phyloP scores from a whole-genome alignment of 352 stramenopile genomes.

The Globisporangium lucens region DNA sequence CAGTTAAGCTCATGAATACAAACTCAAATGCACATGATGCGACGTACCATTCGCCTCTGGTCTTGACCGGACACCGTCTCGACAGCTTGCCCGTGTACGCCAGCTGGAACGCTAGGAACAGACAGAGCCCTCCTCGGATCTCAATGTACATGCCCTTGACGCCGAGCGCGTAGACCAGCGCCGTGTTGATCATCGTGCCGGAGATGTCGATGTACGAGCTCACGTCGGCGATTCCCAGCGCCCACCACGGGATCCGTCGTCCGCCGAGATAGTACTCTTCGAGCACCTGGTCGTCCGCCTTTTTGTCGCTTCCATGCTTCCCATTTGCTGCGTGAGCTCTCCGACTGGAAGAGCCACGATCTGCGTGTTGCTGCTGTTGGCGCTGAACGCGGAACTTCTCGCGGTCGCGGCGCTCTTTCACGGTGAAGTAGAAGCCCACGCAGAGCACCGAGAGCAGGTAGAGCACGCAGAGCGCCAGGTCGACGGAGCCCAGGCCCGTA shows the following conservation, averaged over 20 bases:
- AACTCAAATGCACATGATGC: no score
- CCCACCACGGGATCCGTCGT: slow-evolving; percentile 67
- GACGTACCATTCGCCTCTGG: slow-evolving; percentile 63
- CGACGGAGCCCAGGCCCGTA: slow-evolving; percentile 32
- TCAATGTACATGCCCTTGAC: slow-evolving; percentile 86
- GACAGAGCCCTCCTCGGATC: slow-evolving; percentile 67
- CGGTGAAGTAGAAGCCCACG: slow-evolving; percentile 68
- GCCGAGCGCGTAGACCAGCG: slow-evolving; percentile 75
- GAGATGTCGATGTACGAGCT: slow-evolving; percentile 87
- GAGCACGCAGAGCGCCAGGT: slow-evolving; percentile 46
- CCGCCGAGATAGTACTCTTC: slow-evolving; percentile 79
- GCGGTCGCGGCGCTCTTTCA: slow-evolving; percentile 46
- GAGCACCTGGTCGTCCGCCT: slow-evolving; percentile 32
- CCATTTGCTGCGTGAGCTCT: not conserved
- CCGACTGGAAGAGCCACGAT: not conserved
- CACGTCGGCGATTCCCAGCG: slow-evolving; percentile 69
- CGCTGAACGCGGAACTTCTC: slow-evolving; percentile 26
- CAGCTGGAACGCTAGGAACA: slow-evolving; percentile 79
- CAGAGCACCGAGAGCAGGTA: slow-evolving; percentile 65
- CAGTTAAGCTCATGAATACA: no score
- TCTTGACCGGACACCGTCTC: slow-evolving; percentile 71
- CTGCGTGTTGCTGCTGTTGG: slow-evolving; percentile 16
- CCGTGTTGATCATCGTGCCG: slow-evolving; percentile 84
- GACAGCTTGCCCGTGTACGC: slow-evolving; percentile 80
- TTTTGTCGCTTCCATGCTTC: slow-evolving; percentile 13